These are phyloP conservation scores for Monosiga brevicollis DNA, from an alignment of 78 protist species.

Conservation along the genomic window DNA sequence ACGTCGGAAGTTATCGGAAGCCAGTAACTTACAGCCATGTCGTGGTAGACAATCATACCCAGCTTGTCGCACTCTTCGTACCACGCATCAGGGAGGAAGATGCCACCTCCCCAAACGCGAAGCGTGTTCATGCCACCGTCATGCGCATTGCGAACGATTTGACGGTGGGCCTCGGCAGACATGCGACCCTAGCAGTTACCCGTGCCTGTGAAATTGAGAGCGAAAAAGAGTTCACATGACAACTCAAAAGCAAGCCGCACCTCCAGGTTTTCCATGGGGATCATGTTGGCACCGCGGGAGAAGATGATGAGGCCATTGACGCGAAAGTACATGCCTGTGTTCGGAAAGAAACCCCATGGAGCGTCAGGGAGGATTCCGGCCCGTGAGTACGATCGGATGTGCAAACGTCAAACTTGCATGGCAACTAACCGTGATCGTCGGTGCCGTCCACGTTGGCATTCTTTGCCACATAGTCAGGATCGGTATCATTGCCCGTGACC, in stretches of 20 bases:
- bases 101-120: constrained; percentile 50
- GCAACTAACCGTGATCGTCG: too few species aligned
- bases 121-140: constrained; percentile 26
- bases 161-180: neutral
- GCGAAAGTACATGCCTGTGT: too few species aligned
- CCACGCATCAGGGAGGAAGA: constrained; percentile 9
- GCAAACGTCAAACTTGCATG: too few species aligned
- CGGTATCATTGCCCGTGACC: constrained; percentile 41
- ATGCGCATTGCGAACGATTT: constrained; percentile 7
- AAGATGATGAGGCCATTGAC: too few species aligned
- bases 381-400: too few species aligned
- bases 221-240: too few species aligned
- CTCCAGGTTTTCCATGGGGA: constrained; percentile 36
- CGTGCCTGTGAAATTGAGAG: too few species aligned
- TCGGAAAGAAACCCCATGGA: too few species aligned
- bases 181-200: too few species aligned
- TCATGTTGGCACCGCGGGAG: constrained; percentile 32
- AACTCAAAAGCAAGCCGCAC: too few species aligned
- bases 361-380: too few species aligned
- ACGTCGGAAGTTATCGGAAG: neutral
- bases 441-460: neutral
- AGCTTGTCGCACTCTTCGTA: constrained; percentile 23
- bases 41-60: constrained; percentile 33
- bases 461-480: constrained; percentile 8
- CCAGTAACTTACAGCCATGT: neutral